phyloP scores from a whole-genome alignment of 805 yeast species.

The Saturnispora bothae region DNA sequence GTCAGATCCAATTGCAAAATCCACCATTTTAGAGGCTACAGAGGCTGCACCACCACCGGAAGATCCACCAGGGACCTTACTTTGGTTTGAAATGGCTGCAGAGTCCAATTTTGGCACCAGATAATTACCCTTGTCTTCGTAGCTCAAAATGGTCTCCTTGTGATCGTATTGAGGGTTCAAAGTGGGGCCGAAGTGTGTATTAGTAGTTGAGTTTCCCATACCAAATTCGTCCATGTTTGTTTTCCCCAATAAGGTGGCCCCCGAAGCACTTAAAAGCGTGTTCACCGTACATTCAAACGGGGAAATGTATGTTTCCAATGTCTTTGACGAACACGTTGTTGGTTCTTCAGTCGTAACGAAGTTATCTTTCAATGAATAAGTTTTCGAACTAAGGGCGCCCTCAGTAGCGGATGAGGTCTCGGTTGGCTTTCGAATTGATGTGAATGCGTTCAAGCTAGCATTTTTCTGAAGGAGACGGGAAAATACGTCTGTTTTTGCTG shows the following conservation, averaged over 20 bases:
- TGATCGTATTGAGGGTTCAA: conserved; percentile 35
- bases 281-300: conserved; percentile 80
- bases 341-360: conserved; percentile 51
- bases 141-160: conserved; percentile 13
- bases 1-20: conserved; percentile 83
- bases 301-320: conserved; percentile 48
- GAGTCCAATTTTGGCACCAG: conserved; percentile 5
- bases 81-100: neutral
- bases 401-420: neutral
- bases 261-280: conserved; percentile 38
- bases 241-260: conserved; percentile 59
- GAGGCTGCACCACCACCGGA: conserved; percentile 96
- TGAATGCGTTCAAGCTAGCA: conserved; percentile 27
- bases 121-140: conserved; percentile 12
- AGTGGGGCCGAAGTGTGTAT: conserved; percentile 48
- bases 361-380: conserved; percentile 66
- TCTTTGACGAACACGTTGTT: conserved; percentile 72
- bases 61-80: conserved; percentile 71
- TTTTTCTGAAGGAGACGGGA: neutral
- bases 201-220: conserved; percentile 74
- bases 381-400: conserved; percentile 10
- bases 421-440: conserved; percentile 23
- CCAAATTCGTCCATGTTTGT: conserved; percentile 95
- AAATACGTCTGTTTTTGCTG: too few relatives aligned
- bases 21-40: conserved; percentile 61